A percentile compares a stretch with the other conserved stretches of the same genome.
phyloP scores from a whole-genome alignment of 2,329 filamentous ascomycete species.

The Westerdykella aurantiaca region DNA sequence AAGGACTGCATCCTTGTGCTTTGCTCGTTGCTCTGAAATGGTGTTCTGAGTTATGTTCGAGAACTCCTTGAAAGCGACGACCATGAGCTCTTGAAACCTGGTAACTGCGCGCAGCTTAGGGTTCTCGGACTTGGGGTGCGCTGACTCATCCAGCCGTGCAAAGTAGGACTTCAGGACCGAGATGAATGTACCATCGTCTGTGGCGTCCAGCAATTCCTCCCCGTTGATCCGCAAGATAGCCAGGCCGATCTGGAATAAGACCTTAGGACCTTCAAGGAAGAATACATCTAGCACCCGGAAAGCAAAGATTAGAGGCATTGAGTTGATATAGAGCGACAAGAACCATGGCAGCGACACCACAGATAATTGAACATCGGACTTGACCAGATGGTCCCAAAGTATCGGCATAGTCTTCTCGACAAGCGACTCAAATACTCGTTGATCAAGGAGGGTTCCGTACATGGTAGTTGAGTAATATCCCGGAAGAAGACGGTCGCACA shows the following conservation, averaged over 20 bases:
- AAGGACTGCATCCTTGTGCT: conserved; percentile 90
- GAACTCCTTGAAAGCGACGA: conserved; percentile 98
- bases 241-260: conserved; percentile 91
- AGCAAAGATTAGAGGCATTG: conserved; percentile 96
- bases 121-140: conserved; percentile 92
- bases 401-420: conserved; percentile 99
- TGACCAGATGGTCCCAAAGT: conserved; percentile 95
- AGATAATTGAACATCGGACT: conserved; percentile 92
- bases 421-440: conserved; percentile 93
- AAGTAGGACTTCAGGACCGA: conserved; percentile 95
- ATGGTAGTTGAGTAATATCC: conserved; percentile 99
- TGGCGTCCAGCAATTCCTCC: conserved; percentile 86
- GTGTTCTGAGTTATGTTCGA: conserved; percentile 89
- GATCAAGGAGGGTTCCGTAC: conserved; percentile 95
- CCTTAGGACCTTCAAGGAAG: conserved; percentile 95
- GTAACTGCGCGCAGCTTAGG: conserved; percentile 91
- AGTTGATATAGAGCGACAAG: conserved; percentile 96
- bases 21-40: conserved; percentile 79
- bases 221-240: conserved; percentile 97
- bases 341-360: conserved; percentile 98
- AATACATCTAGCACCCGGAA: conserved; percentile 96
- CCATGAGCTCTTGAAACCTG: conserved; percentile 96
- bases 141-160: conserved; percentile 84
- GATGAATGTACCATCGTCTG: conserved; percentile 94
- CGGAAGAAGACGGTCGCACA: conserved; percentile 88